Conservation (phyloP, 257 asterid genomes). For the Misopates orontium region DNA sequence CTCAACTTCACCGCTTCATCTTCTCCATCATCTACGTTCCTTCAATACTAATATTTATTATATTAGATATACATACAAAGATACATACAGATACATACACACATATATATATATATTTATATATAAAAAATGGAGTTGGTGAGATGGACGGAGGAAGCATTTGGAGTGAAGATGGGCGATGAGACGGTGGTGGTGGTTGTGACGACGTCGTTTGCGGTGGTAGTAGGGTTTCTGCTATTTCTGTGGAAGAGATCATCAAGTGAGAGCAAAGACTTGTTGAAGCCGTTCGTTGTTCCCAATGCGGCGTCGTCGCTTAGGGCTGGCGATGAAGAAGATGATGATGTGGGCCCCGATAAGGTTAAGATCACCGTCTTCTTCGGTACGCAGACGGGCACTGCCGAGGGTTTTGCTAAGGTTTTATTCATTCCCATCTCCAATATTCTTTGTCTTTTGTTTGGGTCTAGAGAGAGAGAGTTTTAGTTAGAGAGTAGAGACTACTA, state of each 20-base stretch:
- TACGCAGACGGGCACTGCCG: conserved; percentile 88
- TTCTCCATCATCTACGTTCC: too few species aligned
- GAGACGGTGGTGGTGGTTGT: conserved; percentile 44
- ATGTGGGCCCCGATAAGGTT: conserved; percentile 53
- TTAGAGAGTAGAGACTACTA: too few species aligned
- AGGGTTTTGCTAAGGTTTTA: conserved; percentile 78
- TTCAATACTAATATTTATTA: too few species aligned
- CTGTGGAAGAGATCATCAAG: too few species aligned
- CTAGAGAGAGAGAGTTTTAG: too few species aligned
- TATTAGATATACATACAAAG: neutral
- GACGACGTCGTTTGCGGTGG: conserved; percentile 66
- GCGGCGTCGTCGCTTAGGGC: conserved; percentile 27
- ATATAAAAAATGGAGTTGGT: conserved; percentile 55
- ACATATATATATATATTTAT: neutral
- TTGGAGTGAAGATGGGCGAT: conserved; percentile 56
- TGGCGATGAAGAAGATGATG: conserved; percentile 61
- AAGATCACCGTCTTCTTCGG: conserved; percentile 66
- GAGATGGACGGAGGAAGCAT: conserved; percentile 54
- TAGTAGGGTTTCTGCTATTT: conserved; percentile 52
- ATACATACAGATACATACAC: neutral
- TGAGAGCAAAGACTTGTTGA: too few species aligned
- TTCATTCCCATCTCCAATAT: too few species aligned
- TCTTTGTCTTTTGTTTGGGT: too few species aligned
- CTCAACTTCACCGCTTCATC: too few species aligned
- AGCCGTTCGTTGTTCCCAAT: conserved; percentile 49